A percentile compares a stretch with the other conserved stretches of the same genome.
Conservation (phyloP, 169 alveolate species). For the Eimeria praecox region DNA sequence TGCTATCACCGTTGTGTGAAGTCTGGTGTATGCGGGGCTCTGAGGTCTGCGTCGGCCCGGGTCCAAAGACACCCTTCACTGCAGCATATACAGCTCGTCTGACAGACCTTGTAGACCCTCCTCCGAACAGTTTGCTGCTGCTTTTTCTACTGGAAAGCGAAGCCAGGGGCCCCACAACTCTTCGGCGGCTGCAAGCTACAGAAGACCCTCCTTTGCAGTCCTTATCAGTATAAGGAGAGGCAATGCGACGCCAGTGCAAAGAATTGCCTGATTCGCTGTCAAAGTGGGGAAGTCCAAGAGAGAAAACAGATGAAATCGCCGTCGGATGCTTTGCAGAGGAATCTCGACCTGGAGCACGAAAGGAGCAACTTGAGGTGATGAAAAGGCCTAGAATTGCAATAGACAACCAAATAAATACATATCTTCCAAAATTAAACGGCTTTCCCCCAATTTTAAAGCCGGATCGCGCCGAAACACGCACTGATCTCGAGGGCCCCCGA, state of each 20-base stretch:
- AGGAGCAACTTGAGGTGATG: slow-evolving; percentile 26
- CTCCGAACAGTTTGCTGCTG: neutral
- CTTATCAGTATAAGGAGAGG: neutral
- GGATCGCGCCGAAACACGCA: neutral
- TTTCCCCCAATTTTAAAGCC: neutral
- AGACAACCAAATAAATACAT: slow-evolving; percentile 15
- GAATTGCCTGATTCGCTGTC: neutral
- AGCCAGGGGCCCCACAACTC: neutral
- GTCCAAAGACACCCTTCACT: neutral
- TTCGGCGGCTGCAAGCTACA: neutral
- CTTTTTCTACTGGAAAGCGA: neutral
- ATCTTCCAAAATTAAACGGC: neutral
- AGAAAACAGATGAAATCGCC: neutral
- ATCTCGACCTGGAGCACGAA: neutral
- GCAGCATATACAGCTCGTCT: neutral
- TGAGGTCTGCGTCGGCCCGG: neutral
- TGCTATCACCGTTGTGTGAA: neutral
- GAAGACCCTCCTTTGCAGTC: neutral
- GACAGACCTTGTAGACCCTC: neutral
- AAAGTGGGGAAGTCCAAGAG: neutral
- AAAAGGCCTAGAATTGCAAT: neutral
- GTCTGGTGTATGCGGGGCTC: neutral
- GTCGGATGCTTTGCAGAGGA: neutral
- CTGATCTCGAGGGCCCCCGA: slow-evolving; percentile 3
- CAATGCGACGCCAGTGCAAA: neutral